These are phyloP conservation scores for Funneliformis geosporum DNA, from an alignment of 192 early-diverging fungal genomes.

Conservation along the genomic window DNA sequence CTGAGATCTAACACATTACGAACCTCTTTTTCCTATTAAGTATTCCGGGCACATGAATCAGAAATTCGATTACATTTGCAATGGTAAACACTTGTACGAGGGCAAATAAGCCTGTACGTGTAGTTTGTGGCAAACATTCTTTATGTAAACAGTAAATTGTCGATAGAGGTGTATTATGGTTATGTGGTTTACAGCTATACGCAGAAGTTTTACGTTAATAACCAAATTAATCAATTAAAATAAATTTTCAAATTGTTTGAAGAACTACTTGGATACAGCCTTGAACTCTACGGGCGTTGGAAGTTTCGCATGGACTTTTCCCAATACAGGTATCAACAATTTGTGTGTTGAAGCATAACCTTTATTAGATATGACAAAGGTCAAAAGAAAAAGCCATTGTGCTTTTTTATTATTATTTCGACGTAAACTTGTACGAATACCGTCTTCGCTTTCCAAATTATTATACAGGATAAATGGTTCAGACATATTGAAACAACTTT, in stretches of 20 bases:
- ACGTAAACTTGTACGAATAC: not conserved
- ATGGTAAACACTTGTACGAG: not conserved
- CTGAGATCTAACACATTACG: not conserved
- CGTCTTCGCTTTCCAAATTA: not conserved
- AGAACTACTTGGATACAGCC: not conserved
- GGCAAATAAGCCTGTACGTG: not conserved
- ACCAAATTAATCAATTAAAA: not conserved
- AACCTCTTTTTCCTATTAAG: not conserved
- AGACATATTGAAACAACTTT: not conserved
- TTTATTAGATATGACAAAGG: constrained; percentile 13
- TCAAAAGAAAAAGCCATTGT: not conserved
- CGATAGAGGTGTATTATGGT: not conserved
- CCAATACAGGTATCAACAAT: not conserved
- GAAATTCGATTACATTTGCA: not conserved
- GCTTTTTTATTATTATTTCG: not conserved
- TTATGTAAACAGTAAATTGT: not conserved
- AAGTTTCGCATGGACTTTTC: not conserved
- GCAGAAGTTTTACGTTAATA: not conserved
- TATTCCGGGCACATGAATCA: not conserved
- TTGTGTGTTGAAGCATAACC: not conserved
- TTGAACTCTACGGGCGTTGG: constrained; percentile 3
- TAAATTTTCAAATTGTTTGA: not conserved
- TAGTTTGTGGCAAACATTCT: constrained; percentile 12
- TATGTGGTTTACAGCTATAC: constrained; percentile 19
- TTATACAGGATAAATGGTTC: not conserved